Evolutionary conservation across 1,139 yeast genomes (phyloP).

Genomic region (Pichia sp.): DNA sequence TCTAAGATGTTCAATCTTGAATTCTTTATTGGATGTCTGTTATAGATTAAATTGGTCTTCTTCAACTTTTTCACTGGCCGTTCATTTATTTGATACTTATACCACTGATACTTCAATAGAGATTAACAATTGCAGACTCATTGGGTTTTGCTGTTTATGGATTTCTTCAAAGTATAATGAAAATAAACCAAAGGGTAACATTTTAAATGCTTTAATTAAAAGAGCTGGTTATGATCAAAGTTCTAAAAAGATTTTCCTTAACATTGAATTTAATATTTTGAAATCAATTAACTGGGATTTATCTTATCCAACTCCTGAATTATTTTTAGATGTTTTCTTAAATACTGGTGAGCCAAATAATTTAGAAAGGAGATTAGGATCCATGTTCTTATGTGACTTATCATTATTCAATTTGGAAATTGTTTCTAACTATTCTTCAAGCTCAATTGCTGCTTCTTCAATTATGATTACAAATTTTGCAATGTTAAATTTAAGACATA

Average conservation of each 20-base stretch:
- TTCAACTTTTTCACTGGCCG: slow-evolving; percentile 50
- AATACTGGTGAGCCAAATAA: slow-evolving; percentile 32
- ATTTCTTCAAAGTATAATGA: slow-evolving; percentile 67
- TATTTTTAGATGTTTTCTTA: slow-evolving; percentile 51
- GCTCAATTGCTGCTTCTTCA: slow-evolving; percentile 53
- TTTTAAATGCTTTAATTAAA: slow-evolving; percentile 47
- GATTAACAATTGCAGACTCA: slow-evolving; percentile 54
- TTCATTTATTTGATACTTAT: slow-evolving; percentile 48
- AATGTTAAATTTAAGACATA: slow-evolving; percentile 18
- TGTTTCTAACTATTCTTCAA: slow-evolving; percentile 48
- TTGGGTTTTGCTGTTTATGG: slow-evolving; percentile 71
- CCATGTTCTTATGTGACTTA: slow-evolving; percentile 59
- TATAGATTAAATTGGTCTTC: slow-evolving; percentile 43
- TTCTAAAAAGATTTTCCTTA: slow-evolving; percentile 52
- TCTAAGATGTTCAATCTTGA: slow-evolving; percentile 32
- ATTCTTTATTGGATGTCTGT: slow-evolving; percentile 47
- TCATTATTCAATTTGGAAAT: slow-evolving; percentile 57
- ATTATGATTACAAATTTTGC: slow-evolving; percentile 25
- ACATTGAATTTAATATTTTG: slow-evolving; percentile 63
- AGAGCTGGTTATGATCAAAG: slow-evolving; percentile 58
- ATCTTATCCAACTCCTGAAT: slow-evolving; percentile 53
- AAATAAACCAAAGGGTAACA: slow-evolving; percentile 59
- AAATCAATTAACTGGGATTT: slow-evolving; percentile 54
- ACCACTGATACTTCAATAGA: slow-evolving; percentile 45
- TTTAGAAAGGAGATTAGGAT: slow-evolving; percentile 47